phyloP scores from a whole-genome alignment of 176 grass and related monocot species.

The Oryza brachyantha region DNA sequence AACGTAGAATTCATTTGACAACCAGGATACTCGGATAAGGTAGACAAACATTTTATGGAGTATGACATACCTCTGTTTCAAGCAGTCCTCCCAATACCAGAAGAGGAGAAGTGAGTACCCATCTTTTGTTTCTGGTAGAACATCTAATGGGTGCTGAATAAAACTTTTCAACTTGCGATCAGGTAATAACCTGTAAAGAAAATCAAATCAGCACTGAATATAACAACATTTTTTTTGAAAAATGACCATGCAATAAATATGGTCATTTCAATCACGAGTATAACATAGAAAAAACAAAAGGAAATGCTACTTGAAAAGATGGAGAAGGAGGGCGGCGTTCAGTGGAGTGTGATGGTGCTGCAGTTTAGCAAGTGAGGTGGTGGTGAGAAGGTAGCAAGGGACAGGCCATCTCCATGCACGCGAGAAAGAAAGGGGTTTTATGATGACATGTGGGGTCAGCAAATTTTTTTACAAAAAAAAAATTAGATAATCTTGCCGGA shows the following conservation, averaged over 20 bases:
- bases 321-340: too few relatives aligned
- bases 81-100: slow-evolving; percentile 96
- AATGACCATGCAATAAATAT: slow-evolving; percentile 28
- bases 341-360: too few relatives aligned
- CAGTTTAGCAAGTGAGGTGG: too few relatives aligned
- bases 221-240: neutral
- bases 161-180: slow-evolving; percentile 90
- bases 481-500: too few relatives aligned
- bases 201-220: slow-evolving; percentile 35
- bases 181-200: slow-evolving; percentile 75
- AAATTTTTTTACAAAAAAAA: too few relatives aligned
- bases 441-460: too few relatives aligned
- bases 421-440: too few relatives aligned
- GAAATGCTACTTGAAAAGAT: too few relatives aligned
- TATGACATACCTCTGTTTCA: slow-evolving; percentile 80
- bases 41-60: neutral
- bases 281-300: too few relatives aligned
- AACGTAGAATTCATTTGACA: neutral
- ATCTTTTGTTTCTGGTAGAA: slow-evolving; percentile 96
- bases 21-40: neutral
- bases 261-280: neutral
- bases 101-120: slow-evolving; percentile 89
- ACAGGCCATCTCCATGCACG: too few relatives aligned
- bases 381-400: neutral
- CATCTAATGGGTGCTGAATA: slow-evolving; percentile 71